Percentiles rank a stretch among this genome's conserved stretches.
These are phyloP conservation scores for Aspergillus pseudoterreus DNA, from an alignment of 2,329 filamentous ascomycete species.

Conservation along the genomic window DNA sequence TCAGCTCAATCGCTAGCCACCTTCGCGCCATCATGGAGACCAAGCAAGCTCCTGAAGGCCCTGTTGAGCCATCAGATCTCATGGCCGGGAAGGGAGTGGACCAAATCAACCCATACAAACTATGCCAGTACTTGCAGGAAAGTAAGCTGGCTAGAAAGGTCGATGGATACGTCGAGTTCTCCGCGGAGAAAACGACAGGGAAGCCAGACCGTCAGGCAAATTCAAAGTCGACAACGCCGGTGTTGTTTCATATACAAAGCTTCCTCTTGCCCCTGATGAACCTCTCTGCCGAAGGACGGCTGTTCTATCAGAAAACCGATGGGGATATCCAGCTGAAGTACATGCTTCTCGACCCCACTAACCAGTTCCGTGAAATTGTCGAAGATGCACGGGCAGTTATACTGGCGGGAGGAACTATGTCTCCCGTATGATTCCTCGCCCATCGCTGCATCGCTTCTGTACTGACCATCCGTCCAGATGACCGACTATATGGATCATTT, in stretches of 20 bases:
- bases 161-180: slow-evolving; percentile 74
- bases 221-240: slow-evolving; percentile 43
- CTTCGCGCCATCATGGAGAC: slow-evolving; percentile 51
- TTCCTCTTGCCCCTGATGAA: slow-evolving; percentile 84
- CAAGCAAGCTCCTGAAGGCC: slow-evolving; percentile 55
- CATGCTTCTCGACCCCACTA: slow-evolving; percentile 82
- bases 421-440: slow-evolving; percentile 55
- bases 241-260: slow-evolving; percentile 60
- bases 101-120: slow-evolving; percentile 89
- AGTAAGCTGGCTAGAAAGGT: slow-evolving; percentile 94
- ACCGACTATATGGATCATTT: slow-evolving; percentile 83
- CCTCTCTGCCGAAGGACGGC: slow-evolving; percentile 64
- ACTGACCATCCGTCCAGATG: slow-evolving; percentile 51
- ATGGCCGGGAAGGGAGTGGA: slow-evolving; percentile 83
- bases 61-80: slow-evolving; percentile 67
- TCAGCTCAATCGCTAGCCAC: slow-evolving; percentile 73
- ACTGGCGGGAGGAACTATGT: slow-evolving; percentile 94
- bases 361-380: slow-evolving; percentile 85
- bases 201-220: slow-evolving; percentile 34
- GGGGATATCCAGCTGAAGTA: slow-evolving; percentile 67
- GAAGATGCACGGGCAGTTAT: slow-evolving; percentile 82
- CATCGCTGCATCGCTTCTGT: slow-evolving; percentile 8
- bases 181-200: slow-evolving; percentile 53
- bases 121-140: slow-evolving; percentile 82
- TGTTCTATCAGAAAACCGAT: slow-evolving; percentile 53